A percentile compares a stretch with the other conserved stretches of the same genome.
Evolutionary conservation across 371 early-diverging fungal species (phyloP).

Genomic region (Mucor lusitanicus): DNA sequence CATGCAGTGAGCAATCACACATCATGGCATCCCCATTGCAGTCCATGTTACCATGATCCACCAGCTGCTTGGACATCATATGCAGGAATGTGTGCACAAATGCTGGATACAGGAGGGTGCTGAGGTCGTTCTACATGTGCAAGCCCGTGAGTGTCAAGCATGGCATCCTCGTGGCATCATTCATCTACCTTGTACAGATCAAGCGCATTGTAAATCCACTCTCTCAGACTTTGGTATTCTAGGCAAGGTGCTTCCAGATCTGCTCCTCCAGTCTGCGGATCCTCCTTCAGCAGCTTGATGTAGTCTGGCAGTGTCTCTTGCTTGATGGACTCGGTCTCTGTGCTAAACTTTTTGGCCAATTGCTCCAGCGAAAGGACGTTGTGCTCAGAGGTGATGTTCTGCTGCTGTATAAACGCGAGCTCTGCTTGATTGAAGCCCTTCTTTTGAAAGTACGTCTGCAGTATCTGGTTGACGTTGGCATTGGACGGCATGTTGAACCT

Average conservation of each 20-base stretch:
- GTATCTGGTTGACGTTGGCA: conserved; percentile 37
- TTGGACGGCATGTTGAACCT: conserved; percentile 24
- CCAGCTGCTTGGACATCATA: conserved; percentile 65
- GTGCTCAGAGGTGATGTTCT: conserved; percentile 16
- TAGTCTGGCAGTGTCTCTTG: conserved; percentile 56
- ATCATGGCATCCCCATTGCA: background rate
- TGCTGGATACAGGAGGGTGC: conserved; percentile 88
- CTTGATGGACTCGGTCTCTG: background rate
- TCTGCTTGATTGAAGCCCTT: conserved; percentile 41
- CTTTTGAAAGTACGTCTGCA: conserved; percentile 40
- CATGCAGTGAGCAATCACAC: background rate
- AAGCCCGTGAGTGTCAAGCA: background rate
- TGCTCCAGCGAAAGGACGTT: conserved; percentile 35
- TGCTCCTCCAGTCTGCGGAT: conserved; percentile 65
- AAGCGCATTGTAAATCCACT: conserved; percentile 95
- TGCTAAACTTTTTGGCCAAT: conserved; percentile 24
- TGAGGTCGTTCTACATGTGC: conserved; percentile 75
- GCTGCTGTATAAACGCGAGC: conserved; percentile 33
- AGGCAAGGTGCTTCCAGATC: conserved; percentile 76
- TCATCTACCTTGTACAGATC: conserved; percentile 83
- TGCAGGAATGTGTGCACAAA: conserved; percentile 96
- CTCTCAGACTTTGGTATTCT: conserved; percentile 78
- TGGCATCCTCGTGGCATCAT: no score
- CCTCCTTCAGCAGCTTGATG: conserved; percentile 58
- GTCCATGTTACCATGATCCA: conserved; percentile 62